Evolutionary conservation across 2,329 filamentous ascomycete species (phyloP), one percentile per base, ranked within the genome.

Genomic region (Exophiala viscosa): DNA sequence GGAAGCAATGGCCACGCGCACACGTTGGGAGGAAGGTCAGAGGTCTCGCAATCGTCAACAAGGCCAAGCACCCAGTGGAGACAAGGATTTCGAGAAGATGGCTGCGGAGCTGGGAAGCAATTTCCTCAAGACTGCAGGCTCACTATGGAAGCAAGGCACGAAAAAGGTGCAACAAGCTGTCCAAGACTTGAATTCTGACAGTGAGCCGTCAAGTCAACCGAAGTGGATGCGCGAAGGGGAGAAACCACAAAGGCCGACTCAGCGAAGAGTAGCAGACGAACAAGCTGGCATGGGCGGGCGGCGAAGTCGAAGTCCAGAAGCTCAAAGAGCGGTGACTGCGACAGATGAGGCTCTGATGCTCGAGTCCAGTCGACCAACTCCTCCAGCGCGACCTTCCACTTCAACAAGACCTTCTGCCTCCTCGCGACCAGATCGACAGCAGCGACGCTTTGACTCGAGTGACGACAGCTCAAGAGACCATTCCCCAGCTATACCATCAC

Each of bases 161-260:
- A 99, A 96, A 71, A 91, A 89, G 67, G 82, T 97, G 52, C 90
- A 95, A 64, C 90, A 93, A 69, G 92, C 90, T 3, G 88, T 97
- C 32, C 85, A 90, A 7, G 93, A 99, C 13, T 87, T 97, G 54
- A 82, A 83, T 62, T 72, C 77, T 48, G 82, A 83, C 62, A 72
- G 76, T 49, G 86, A 84, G n/a, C 76, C 77, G 20, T 90, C 96
- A 65, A 88, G 69, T 64, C 88, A 96, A 66, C 93, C 93, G 0
- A 93, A 89, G 66, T 99, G 93, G 93, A 96, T 99, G 92, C 84
- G 87, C 62, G 87, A 91, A 52, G 79, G 83, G 39, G 59, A 59
- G 41, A 67, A 63, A 31, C 60, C 60, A 18, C 58, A 60, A 8
- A 60, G 62, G 61, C 31, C 14, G 64, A 62, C 15, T 34, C 49